Conservation (phyloP, 768 basidiomycete genomes). For the Dioszegia aurantiaca region DNA sequence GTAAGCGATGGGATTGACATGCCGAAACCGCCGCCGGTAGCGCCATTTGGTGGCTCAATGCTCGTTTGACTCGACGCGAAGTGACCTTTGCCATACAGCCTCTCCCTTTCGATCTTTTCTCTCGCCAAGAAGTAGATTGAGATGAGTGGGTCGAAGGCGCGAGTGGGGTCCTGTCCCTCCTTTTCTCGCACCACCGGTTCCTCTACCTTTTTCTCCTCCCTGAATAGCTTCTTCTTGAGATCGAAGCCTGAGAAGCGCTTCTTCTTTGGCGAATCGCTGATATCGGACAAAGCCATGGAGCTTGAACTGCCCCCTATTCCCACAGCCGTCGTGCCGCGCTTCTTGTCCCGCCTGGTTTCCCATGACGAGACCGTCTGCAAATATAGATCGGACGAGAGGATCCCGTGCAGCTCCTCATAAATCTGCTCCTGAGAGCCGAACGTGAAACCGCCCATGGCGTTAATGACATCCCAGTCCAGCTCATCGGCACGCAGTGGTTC, state of each 20-base stretch:
- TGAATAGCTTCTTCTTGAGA: constrained; percentile 82
- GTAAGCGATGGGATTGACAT: constrained; percentile 49
- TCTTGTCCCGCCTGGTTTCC: constrained; percentile 59
- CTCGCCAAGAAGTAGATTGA: constrained; percentile 95
- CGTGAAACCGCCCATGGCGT: constrained; percentile 93
- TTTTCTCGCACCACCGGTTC: constrained; percentile 34
- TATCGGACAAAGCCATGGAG: constrained; percentile 36
- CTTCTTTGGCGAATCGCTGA: constrained; percentile 55
- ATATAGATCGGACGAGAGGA: constrained; percentile 78
- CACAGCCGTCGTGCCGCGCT: constrained; percentile 14
- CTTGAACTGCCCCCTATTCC: constrained; percentile 30
- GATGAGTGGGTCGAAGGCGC: constrained; percentile 89
- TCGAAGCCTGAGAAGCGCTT: constrained; percentile 93
- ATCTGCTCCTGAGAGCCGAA: constrained; percentile 88
- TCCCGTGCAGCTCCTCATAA: constrained; percentile 65
- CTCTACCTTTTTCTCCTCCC: constrained; percentile 45
- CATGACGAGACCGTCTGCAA: constrained; percentile 68
- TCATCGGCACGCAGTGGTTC: constrained; percentile 86
- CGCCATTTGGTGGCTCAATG: constrained; percentile 32
- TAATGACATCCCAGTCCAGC: constrained; percentile 78
- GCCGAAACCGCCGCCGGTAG: constrained; percentile 23
- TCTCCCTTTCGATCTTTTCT: constrained; percentile 92
- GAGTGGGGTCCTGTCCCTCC: constrained; percentile 69
- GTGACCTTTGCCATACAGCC: constrained; percentile 86
- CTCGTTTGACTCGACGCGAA: constrained; percentile 86